Percentiles rank a stretch among this genome's conserved stretches.
These are phyloP conservation scores for Rhodocollybia butyracea DNA, from an alignment of 768 basidiomycete species.

Conservation along the genomic window DNA sequence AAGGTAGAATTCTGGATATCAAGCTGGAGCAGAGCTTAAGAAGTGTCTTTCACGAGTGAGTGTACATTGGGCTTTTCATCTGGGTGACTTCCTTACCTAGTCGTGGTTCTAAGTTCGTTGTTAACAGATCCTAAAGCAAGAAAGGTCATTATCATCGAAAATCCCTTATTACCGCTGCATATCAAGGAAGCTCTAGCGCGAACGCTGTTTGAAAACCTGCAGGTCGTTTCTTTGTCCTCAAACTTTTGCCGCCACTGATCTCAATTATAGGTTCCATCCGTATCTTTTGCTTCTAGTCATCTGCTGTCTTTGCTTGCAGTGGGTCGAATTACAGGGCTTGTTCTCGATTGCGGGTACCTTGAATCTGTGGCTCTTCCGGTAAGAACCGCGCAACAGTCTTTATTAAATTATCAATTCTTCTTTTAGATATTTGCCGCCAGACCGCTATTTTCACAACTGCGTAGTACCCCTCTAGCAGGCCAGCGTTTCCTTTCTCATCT, in stretches of 20 bases:
- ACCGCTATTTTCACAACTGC: slow-evolving; percentile 79
- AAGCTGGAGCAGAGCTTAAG: slow-evolving; percentile 67
- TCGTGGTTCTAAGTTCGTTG: slow-evolving; percentile 67
- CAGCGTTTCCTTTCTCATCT: slow-evolving; percentile 75
- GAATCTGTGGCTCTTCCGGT: slow-evolving; percentile 90
- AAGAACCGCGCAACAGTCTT: slow-evolving; percentile 23
- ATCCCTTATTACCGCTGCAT: slow-evolving; percentile 78
- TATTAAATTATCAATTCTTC: background rate
- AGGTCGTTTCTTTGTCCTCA: slow-evolving; percentile 42
- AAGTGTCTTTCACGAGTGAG: slow-evolving; percentile 84
- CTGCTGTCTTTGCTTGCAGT: slow-evolving; percentile 81
- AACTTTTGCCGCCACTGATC: background rate
- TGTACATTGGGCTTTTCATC: slow-evolving; percentile 9
- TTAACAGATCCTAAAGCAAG: slow-evolving; percentile 93
- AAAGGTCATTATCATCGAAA: slow-evolving; percentile 91
- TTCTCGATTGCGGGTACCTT: slow-evolving; percentile 89
- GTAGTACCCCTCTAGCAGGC: slow-evolving; percentile 89
- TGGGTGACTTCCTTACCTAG: slow-evolving; percentile 14
- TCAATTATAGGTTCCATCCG: slow-evolving; percentile 72
- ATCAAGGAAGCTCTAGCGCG: slow-evolving; percentile 88
- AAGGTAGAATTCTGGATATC: slow-evolving; percentile 68
- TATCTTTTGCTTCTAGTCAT: slow-evolving; percentile 91
- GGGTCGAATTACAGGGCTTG: slow-evolving; percentile 90
- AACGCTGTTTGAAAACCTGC: slow-evolving; percentile 85
- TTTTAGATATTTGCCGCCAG: slow-evolving; percentile 84